Conservation (phyloP, 2,329 filamentous ascomycete species). For the Metarhizium rileyi region DNA sequence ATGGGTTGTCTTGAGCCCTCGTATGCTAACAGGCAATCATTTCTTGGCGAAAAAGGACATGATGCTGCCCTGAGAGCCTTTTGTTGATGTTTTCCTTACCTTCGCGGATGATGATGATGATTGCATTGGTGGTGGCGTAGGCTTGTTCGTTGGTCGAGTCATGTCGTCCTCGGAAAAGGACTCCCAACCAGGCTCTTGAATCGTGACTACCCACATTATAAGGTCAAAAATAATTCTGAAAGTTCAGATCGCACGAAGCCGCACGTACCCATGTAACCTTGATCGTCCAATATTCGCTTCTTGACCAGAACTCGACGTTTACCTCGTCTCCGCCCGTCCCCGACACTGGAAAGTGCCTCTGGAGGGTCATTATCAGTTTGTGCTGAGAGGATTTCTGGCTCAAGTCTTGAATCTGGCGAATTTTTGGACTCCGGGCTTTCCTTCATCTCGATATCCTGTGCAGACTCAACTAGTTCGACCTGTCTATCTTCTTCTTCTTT, state of each 20-base stretch:
- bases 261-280: conserved; percentile 74
- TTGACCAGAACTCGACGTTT: conserved; percentile 78
- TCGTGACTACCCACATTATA: conserved; percentile 54
- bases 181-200: conserved; percentile 79
- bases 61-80: conserved; percentile 66
- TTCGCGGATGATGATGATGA: conserved; percentile 39
- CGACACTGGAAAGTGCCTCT: conserved; percentile 42
- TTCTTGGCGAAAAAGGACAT: conserved; percentile 92
- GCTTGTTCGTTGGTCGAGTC: conserved; percentile 39
- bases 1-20: neutral
- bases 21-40: conserved; percentile 20
- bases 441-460: conserved; percentile 30
- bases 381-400: conserved; percentile 21
- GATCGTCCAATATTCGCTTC: conserved; percentile 75
- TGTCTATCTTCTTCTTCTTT: conserved; percentile 45
- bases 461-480: conserved; percentile 26
- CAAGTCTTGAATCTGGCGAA: conserved; percentile 24
- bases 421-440: conserved; percentile 27
- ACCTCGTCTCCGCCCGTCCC: conserved; percentile 60
- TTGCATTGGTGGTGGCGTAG: conserved; percentile 35
- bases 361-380: conserved; percentile 34
- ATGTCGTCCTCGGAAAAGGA: conserved; percentile 88
- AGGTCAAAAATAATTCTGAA: neutral
- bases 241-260: neutral
- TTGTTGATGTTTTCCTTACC: conserved; percentile 46